Evolutionary conservation across 1,284 basidiomycete species (phyloP).

Genomic region (Schizophyllum amplum): DNA sequence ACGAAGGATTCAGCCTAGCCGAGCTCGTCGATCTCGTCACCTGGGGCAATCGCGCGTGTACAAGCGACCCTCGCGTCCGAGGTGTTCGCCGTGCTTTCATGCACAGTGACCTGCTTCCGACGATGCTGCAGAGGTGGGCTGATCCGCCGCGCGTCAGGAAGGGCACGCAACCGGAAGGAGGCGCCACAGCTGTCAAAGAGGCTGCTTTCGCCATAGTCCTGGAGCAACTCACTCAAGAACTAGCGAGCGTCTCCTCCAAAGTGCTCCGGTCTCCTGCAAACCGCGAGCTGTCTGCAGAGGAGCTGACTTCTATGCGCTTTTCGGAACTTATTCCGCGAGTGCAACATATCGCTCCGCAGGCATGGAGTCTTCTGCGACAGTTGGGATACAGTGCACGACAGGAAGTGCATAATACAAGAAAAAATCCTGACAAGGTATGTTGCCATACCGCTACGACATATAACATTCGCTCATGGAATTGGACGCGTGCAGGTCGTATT

Average conservation of each 20-base stretch:
- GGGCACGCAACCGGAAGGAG: slow-evolving; percentile 12
- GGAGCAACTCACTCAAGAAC: slow-evolving; percentile 9
- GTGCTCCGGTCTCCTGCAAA: slow-evolving; percentile 11
- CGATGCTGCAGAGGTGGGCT: too few relatives aligned
- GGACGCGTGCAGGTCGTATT: slow-evolving; percentile 15
- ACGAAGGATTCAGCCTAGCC: too few relatives aligned
- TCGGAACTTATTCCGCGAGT: slow-evolving; percentile 6
- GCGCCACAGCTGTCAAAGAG: slow-evolving; percentile 10
- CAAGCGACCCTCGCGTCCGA: too few relatives aligned
- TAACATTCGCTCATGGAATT: not conserved
- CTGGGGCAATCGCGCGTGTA: too few relatives aligned
- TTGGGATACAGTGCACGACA: slow-evolving; percentile 15
- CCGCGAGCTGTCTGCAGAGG: slow-evolving; percentile 11
- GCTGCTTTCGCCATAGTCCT: slow-evolving; percentile 14
- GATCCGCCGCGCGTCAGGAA: too few relatives aligned
- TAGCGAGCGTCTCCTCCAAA: slow-evolving; percentile 8
- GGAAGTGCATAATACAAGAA: slow-evolving; percentile 15
- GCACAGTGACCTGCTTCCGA: too few relatives aligned
- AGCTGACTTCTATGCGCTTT: slow-evolving; percentile 13
- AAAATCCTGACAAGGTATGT: slow-evolving; percentile 20
- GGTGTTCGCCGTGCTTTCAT: too few relatives aligned
- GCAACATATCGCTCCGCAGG: slow-evolving; percentile 11
- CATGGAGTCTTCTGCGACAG: slow-evolving; percentile 15
- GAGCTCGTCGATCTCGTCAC: too few relatives aligned
- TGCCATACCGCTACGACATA: slow-evolving; percentile 1